A percentile compares a stretch with the other conserved stretches of the same genome.
These are phyloP conservation scores for Hypoxylon crocopeplum DNA, from an alignment of 495 filamentous ascomycete genomes.

Conservation along the genomic window DNA sequence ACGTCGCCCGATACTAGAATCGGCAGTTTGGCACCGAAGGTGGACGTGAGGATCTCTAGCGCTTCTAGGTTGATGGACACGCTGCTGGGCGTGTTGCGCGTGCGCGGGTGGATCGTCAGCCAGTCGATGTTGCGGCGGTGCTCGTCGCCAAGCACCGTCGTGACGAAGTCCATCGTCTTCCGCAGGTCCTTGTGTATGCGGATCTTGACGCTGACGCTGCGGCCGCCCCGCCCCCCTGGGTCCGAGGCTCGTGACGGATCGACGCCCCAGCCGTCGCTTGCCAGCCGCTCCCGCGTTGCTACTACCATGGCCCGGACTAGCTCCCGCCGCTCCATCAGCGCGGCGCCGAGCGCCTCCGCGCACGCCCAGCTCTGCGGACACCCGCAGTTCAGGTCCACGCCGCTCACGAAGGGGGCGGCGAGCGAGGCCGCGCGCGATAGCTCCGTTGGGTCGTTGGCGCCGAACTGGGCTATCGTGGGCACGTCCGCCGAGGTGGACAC, in stretches of 20 bases:
- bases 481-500: constrained; percentile 39
- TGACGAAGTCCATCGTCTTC: constrained; percentile 57
- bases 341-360: constrained; percentile 65
- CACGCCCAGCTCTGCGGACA: constrained; percentile 75
- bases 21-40: constrained; percentile 55
- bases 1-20: constrained; percentile 69
- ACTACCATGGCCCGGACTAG: constrained; percentile 66
- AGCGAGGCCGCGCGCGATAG: constrained; percentile 66
- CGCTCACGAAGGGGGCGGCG: constrained; percentile 63
- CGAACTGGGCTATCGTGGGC: constrained; percentile 70
- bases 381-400: constrained; percentile 73
- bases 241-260: constrained; percentile 35
- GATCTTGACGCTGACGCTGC: constrained; percentile 70
- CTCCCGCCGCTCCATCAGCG: constrained; percentile 65
- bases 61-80: constrained; percentile 65
- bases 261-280: constrained; percentile 53
- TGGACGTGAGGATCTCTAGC: constrained; percentile 59
- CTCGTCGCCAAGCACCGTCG: constrained; percentile 54
- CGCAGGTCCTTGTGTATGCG: constrained; percentile 66
- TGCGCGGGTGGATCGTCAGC: constrained; percentile 70
- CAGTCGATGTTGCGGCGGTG: constrained; percentile 60
- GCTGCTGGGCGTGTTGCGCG: constrained; percentile 59
- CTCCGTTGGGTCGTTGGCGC: constrained; percentile 60
- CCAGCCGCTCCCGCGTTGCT: constrained; percentile 53
- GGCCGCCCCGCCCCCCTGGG: constrained; percentile 25